Evolutionary conservation across 371 early-diverging fungal genomes (phyloP).

Genomic region (Gilbertella persicaria): DNA sequence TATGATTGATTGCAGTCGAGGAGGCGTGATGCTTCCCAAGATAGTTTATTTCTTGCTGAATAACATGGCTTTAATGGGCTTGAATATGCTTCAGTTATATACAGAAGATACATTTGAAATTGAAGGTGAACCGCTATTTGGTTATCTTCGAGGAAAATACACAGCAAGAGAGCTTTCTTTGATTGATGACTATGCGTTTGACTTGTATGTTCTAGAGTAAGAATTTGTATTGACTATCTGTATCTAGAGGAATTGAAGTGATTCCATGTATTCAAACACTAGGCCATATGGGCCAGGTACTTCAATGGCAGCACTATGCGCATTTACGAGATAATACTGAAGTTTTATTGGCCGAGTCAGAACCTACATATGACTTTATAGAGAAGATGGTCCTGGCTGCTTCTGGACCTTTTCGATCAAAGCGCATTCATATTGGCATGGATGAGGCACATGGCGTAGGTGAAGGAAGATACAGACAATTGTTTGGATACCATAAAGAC

Average conservation of each 20-base stretch:
- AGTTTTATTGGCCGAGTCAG: conserved; percentile 68
- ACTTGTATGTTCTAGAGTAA: conserved; percentile 45
- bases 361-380: conserved; percentile 79
- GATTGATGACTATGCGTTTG: conserved; percentile 80
- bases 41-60: conserved; percentile 68
- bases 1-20: conserved; percentile 88
- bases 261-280: conserved; percentile 90
- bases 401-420: conserved; percentile 71
- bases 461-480: conserved; percentile 75
- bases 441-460: conserved; percentile 89
- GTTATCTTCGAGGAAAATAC: conserved; percentile 78
- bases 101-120: conserved; percentile 87
- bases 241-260: conserved; percentile 76
- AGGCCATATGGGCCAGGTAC: conserved; percentile 86
- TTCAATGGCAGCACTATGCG: conserved; percentile 87
- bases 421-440: conserved; percentile 84
- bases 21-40: conserved; percentile 68
- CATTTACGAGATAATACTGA: conserved; percentile 79
- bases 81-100: conserved; percentile 85
- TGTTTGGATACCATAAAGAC: conserved; percentile 72
- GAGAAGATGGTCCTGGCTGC: conserved; percentile 71
- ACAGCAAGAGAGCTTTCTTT: conserved; percentile 65
- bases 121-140: conserved; percentile 83
- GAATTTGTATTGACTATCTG: too few relatives aligned
- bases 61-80: conserved; percentile 77